Evolutionary conservation across 2,329 filamentous ascomycete species (phyloP).

Genomic region (Epichloe hybrida): DNA sequence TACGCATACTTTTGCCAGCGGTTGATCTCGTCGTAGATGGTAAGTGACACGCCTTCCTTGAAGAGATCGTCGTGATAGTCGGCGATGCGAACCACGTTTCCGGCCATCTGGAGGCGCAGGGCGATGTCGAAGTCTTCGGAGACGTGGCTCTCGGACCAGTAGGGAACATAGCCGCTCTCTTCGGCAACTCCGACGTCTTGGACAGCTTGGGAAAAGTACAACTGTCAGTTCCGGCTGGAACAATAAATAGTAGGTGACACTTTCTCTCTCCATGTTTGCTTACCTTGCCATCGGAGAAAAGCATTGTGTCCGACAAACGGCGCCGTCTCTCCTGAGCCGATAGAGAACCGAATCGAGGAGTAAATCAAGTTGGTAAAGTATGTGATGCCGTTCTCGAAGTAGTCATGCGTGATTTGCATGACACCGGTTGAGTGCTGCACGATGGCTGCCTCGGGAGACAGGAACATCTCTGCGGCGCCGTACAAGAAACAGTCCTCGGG

Average conservation of each 20-base stretch:
- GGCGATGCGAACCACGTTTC: conserved; percentile 55
- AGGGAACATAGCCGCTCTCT: conserved; percentile 43
- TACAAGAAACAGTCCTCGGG: conserved; percentile 55
- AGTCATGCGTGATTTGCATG: conserved; percentile 60
- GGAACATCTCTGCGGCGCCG: conserved; percentile 58
- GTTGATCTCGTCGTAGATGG: conserved; percentile 57
- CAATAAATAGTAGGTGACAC: not conserved
- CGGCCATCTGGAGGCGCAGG: conserved; percentile 54
- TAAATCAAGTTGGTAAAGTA: conserved; percentile 74
- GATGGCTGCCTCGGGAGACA: conserved; percentile 55
- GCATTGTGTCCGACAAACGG: conserved; percentile 72
- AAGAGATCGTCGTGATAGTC: conserved; percentile 58
- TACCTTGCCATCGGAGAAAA: conserved; percentile 50
- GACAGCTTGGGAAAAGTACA: conserved; percentile 12
- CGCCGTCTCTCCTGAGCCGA: conserved; percentile 57
- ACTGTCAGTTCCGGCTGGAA: not conserved
- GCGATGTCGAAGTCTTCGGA: conserved; percentile 70
- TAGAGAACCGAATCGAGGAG: conserved; percentile 55
- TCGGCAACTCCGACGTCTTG: conserved; percentile 19
- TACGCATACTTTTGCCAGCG: conserved; percentile 66
- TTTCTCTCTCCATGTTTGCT: not conserved
- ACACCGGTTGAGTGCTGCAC: conserved; percentile 61
- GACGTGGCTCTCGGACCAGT: conserved; percentile 64
- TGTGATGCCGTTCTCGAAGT: conserved; percentile 61
- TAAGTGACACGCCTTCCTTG: conserved; percentile 60